Conservation (phyloP, 768 basidiomycete species). For the Hemileccinum rubropunctum region DNA sequence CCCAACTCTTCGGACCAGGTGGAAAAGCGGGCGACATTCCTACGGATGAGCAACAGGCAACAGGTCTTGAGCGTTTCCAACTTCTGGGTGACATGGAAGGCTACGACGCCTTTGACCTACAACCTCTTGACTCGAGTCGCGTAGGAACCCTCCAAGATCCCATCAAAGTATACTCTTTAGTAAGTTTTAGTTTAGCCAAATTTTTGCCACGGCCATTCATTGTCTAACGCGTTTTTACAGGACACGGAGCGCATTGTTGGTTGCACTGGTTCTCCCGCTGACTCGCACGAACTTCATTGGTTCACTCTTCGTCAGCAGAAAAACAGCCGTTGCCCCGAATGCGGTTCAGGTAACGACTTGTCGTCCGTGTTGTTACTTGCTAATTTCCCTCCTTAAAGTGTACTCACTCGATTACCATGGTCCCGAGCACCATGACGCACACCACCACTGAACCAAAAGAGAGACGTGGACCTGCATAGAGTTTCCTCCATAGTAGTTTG, state of each 20-base stretch:
- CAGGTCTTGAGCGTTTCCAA: conserved; percentile 96
- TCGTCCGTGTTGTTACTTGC: neutral
- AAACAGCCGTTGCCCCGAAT: conserved; percentile 84
- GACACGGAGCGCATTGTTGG: conserved; percentile 83
- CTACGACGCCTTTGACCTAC: conserved; percentile 84
- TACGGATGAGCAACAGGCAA: conserved; percentile 86
- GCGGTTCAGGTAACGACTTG: conserved; percentile 75
- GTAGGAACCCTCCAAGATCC: conserved; percentile 88
- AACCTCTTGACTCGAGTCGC: conserved; percentile 79
- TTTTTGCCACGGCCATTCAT: neutral
- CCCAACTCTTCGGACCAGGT: conserved; percentile 69
- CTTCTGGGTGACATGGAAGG: conserved; percentile 86
- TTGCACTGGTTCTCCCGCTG: conserved; percentile 92
- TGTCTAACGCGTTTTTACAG: conserved; percentile 37
- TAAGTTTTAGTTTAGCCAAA: conserved; percentile 38
- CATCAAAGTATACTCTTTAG: conserved; percentile 82
- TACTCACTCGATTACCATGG: conserved; percentile 76
- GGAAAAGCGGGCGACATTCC: conserved; percentile 73
- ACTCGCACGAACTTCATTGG: conserved; percentile 94
- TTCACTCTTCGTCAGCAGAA: conserved; percentile 64
- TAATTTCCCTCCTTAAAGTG: conserved; percentile 39
- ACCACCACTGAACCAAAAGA: conserved; percentile 40
- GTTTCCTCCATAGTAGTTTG: conserved; percentile 12
- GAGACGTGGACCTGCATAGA: conserved; percentile 10
- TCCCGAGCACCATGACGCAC: conserved; percentile 44